Percentiles rank a stretch among this genome's conserved stretches.
phyloP scores from a whole-genome alignment of 768 basidiomycete species.

The Lepiota venenata region DNA sequence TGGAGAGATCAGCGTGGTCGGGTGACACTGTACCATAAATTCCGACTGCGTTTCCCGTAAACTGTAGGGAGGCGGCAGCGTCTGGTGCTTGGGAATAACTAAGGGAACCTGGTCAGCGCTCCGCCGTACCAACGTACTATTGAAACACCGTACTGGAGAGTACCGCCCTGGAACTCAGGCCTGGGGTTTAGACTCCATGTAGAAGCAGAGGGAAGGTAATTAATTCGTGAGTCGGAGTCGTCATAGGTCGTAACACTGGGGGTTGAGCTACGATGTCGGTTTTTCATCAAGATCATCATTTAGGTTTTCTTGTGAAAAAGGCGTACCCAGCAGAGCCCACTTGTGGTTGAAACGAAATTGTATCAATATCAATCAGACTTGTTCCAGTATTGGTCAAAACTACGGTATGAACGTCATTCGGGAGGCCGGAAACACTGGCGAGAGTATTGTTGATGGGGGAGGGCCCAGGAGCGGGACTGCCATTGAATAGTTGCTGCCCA shows the following conservation, averaged over 20 bases:
- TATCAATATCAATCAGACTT: conserved; percentile 48
- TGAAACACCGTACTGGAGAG: conserved; percentile 37
- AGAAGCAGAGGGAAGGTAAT: conserved; percentile 32
- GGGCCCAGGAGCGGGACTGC: conserved; percentile 35
- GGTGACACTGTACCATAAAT: conserved; percentile 51
- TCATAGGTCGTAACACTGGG: conserved; percentile 32
- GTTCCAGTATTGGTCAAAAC: conserved; percentile 43
- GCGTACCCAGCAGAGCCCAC: conserved; percentile 36
- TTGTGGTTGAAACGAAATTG: conserved; percentile 37
- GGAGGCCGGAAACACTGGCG: conserved; percentile 37
- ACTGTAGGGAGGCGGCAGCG: conserved; percentile 40
- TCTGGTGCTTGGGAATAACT: conserved; percentile 39
- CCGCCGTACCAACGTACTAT: background rate
- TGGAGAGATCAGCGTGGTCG: conserved; percentile 44
- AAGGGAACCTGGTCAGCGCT: background rate
- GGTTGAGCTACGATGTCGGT: conserved; percentile 16
- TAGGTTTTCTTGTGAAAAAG: background rate
- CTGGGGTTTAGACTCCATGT: conserved; percentile 33
- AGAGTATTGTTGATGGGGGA: conserved; percentile 29
- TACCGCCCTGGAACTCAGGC: conserved; percentile 30
- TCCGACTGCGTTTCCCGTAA: conserved; percentile 50
- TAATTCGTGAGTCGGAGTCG: conserved; percentile 35
- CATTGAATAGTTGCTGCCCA: conserved; percentile 28
- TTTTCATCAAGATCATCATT: background rate
- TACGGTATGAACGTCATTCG: conserved; percentile 44